A percentile compares a stretch with the other conserved stretches of the same genome.
Evolutionary conservation across 495 filamentous ascomycete genomes (phyloP).

Genomic region (Cercophora newfieldiana): DNA sequence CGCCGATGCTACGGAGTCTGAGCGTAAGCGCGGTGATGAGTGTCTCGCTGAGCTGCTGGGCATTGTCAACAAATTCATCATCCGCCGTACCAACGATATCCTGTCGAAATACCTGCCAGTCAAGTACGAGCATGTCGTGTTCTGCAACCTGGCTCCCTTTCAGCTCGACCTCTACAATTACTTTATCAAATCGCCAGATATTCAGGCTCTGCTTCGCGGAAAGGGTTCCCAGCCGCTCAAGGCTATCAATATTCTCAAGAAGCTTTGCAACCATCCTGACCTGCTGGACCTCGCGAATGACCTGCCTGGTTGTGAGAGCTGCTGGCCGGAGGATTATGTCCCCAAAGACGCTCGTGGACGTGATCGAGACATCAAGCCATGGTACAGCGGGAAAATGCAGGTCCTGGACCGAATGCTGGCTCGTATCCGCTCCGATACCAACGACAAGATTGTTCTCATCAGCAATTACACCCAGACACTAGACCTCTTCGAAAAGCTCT

Average conservation of each 20-base stretch:
- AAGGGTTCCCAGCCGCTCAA: slow-evolving; percentile 97
- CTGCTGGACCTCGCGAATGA: slow-evolving; percentile 82
- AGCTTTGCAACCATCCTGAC: slow-evolving; percentile 98
- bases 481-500: slow-evolving; percentile 91
- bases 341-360: slow-evolving; percentile 84
- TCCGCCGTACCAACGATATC: slow-evolving; percentile 96
- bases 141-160: slow-evolving; percentile 93
- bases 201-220: slow-evolving; percentile 85
- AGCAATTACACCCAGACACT: slow-evolving; percentile 97
- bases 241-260: slow-evolving; percentile 94
- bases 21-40: slow-evolving; percentile 82
- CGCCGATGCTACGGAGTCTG: slow-evolving; percentile 80
- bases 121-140: slow-evolving; percentile 99
- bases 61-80: slow-evolving; percentile 98
- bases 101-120: slow-evolving; percentile 96
- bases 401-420: slow-evolving; percentile 98
- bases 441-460: slow-evolving; percentile 99
- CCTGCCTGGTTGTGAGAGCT: slow-evolving; percentile 80
- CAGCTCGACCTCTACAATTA: slow-evolving; percentile 92
- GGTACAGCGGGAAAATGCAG: slow-evolving; percentile 99
- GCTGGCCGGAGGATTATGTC: slow-evolving; percentile 85
- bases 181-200: slow-evolving; percentile 94
- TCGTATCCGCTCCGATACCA: slow-evolving; percentile 91
- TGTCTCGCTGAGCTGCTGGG: slow-evolving; percentile 75
- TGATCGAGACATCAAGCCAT: slow-evolving; percentile 88